These are phyloP conservation scores for Tubosaeta brunneosetosa DNA, from an alignment of 768 basidiomycete species.

Conservation along the genomic window DNA sequence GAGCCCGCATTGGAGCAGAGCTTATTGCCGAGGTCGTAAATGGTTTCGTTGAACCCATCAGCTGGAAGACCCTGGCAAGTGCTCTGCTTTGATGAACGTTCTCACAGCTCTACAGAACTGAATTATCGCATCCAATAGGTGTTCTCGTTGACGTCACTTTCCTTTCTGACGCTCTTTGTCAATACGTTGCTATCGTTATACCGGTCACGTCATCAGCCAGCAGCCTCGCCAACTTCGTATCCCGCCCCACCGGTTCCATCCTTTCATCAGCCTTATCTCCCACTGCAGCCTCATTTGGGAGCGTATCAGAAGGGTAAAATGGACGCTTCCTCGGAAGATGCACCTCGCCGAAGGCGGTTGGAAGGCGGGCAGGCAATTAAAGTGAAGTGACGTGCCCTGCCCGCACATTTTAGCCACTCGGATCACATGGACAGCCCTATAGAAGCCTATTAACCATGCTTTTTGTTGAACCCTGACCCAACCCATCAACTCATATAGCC, in stretches of 20 bases:
- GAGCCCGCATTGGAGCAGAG: constrained; percentile 88
- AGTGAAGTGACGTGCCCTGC: constrained; percentile 40
- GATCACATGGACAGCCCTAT: constrained; percentile 24
- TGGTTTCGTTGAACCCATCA: constrained; percentile 94
- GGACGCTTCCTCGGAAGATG: constrained; percentile 35
- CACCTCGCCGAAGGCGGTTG: constrained; percentile 49
- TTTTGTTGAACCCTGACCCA: constrained; percentile 13
- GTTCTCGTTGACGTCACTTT: constrained; percentile 70
- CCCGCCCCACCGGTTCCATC: constrained; percentile 36
- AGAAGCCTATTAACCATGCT: constrained; percentile 22
- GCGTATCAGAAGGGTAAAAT: constrained; percentile 33
- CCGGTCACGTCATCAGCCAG: constrained; percentile 58
- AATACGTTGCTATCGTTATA: constrained; percentile 77
- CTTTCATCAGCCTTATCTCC: constrained; percentile 48
- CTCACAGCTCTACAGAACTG: constrained; percentile 15
- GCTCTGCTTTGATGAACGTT: constrained; percentile 6
- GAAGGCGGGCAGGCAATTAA: constrained; percentile 53
- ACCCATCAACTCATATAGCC: constrained; percentile 22
- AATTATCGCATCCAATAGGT: constrained; percentile 38
- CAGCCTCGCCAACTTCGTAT: constrained; percentile 36
- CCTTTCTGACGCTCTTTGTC: constrained; percentile 75
- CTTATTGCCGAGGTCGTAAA: constrained; percentile 95
- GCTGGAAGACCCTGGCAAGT: constrained; percentile 92
- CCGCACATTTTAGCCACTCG: constrained; percentile 20
- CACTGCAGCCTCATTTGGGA: constrained; percentile 49